Conservation (phyloP, 2,329 filamentous ascomycete genomes). For the Fusarium armeniacum region DNA sequence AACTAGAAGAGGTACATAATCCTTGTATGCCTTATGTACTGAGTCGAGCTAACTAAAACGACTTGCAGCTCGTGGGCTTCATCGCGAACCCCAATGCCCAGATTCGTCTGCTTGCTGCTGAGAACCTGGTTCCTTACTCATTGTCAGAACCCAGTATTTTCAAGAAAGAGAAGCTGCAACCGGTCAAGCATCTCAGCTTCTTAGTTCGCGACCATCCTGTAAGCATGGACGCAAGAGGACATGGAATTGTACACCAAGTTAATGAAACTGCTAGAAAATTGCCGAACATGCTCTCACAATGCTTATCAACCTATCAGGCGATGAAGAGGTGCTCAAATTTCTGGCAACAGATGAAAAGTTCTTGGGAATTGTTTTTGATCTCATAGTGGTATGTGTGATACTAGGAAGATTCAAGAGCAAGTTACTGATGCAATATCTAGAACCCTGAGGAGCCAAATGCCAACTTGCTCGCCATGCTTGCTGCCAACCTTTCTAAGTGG, state of each 20-base stretch:
- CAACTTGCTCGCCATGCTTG: constrained; percentile 88
- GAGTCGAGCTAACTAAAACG: constrained; percentile 20
- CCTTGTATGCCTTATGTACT: rapidly evolving
- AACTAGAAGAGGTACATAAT: constrained; percentile 78
- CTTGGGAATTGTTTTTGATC: constrained; percentile 77
- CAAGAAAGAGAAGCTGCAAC: constrained; percentile 82
- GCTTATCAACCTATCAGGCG: constrained; percentile 86
- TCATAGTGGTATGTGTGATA: constrained; percentile 75
- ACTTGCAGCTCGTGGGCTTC: constrained; percentile 85
- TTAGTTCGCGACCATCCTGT: constrained; percentile 87
- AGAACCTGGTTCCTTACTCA: constrained; percentile 89
- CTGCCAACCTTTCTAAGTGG: constrained; percentile 91
- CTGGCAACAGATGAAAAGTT: constrained; percentile 86
- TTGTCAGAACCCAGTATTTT: constrained; percentile 82
- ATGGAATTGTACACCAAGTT: not conserved
- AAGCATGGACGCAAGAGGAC: constrained; percentile 51
- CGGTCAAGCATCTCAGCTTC: constrained; percentile 89
- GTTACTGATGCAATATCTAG: constrained; percentile 57
- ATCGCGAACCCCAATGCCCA: constrained; percentile 93
- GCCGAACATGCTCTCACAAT: constrained; percentile 94
- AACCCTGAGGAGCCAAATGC: constrained; percentile 82
- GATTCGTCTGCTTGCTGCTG: constrained; percentile 86
- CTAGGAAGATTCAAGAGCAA: not conserved
- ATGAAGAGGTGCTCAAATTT: constrained; percentile 79
- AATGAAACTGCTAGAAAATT: constrained; percentile 73